Conservation (phyloP, 2,329 filamentous ascomycete species). For the Orbilia brochopaga region DNA sequence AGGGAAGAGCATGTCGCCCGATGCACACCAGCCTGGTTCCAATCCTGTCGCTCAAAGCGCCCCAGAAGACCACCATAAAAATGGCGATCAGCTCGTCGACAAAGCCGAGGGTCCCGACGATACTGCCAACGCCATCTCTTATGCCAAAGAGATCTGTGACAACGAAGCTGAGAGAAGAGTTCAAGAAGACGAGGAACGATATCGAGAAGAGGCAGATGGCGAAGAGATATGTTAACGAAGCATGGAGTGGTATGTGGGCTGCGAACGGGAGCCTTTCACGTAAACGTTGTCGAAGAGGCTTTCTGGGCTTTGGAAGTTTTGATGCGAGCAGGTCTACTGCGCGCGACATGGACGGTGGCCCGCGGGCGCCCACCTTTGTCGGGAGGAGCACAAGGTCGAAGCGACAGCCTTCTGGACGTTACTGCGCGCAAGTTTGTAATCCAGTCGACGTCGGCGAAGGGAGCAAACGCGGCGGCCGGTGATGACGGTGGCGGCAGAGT, state of each 20-base stretch:
- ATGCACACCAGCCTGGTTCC: slow-evolving; percentile 70
- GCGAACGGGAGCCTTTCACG: slow-evolving; percentile 42
- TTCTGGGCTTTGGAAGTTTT: slow-evolving; percentile 41
- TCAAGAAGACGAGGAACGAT: slow-evolving; percentile 86
- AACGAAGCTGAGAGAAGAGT: slow-evolving; percentile 82
- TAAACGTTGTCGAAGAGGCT: slow-evolving; percentile 37
- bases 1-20: no score
- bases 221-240: slow-evolving; percentile 70
- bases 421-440: no score
- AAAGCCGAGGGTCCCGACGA: slow-evolving; percentile 83
- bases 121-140: slow-evolving; percentile 74
- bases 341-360: slow-evolving; percentile 39
- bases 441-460: slow-evolving; percentile 12
- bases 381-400: background rate
- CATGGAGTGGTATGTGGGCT: slow-evolving; percentile 40
- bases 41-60: slow-evolving; percentile 75
- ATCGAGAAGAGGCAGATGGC: slow-evolving; percentile 86
- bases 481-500: slow-evolving; percentile 7
- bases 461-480: background rate
- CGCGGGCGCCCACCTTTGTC: slow-evolving; percentile 2
- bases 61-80: slow-evolving; percentile 80
- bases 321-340: slow-evolving; percentile 41
- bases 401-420: background rate
- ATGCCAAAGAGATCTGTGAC: slow-evolving; percentile 81
- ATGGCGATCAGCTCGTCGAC: slow-evolving; percentile 82